Percentiles rank a stretch among this genome's conserved stretches.
phyloP scores from a whole-genome alignment of 768 basidiomycete species.

The Filobasidium wieringae region DNA sequence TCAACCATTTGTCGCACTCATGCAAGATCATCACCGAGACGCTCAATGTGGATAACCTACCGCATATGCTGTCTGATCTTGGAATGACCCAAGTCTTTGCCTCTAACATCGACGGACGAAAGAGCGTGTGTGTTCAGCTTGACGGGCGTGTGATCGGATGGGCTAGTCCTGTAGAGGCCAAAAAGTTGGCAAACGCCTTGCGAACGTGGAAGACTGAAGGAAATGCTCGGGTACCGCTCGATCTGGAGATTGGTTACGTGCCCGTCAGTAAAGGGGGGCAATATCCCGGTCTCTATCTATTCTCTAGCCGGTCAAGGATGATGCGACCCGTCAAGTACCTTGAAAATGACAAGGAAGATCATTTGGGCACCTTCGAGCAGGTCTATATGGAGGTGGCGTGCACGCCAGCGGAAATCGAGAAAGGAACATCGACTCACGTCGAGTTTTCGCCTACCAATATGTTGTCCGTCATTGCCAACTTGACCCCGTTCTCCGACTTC shows the following conservation, averaged over 20 bases:
- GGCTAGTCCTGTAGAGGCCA: slow-evolving; percentile 62
- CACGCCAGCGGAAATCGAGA: slow-evolving; percentile 67
- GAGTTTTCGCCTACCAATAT: slow-evolving; percentile 93
- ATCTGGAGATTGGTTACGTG: slow-evolving; percentile 88
- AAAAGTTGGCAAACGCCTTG: slow-evolving; percentile 68
- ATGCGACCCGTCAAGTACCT: slow-evolving; percentile 95
- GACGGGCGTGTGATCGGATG: slow-evolving; percentile 92
- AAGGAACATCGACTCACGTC: slow-evolving; percentile 70
- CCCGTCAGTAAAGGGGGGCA: slow-evolving; percentile 83
- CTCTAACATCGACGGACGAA: slow-evolving; percentile 64
- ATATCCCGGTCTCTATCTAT: slow-evolving; percentile 90
- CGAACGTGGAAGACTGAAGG: slow-evolving; percentile 92
- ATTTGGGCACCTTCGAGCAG: slow-evolving; percentile 92
- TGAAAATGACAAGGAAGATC: slow-evolving; percentile 71
- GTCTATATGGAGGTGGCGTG: slow-evolving; percentile 98
- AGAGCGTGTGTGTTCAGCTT: slow-evolving; percentile 80
- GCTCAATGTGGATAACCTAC: slow-evolving; percentile 65
- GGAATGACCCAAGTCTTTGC: slow-evolving; percentile 91
- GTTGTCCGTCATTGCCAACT: slow-evolving; percentile 87
- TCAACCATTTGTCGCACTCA: slow-evolving; percentile 88
- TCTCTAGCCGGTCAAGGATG: slow-evolving; percentile 77
- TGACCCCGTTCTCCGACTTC: slow-evolving; percentile 98
- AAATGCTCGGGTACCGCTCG: slow-evolving; percentile 65
- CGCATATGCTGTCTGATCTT: slow-evolving; percentile 64
- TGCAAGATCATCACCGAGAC: slow-evolving; percentile 79